Evolutionary conservation across 805 yeast species (phyloP).

Genomic region (Metschnikowia amazonensis): DNA sequence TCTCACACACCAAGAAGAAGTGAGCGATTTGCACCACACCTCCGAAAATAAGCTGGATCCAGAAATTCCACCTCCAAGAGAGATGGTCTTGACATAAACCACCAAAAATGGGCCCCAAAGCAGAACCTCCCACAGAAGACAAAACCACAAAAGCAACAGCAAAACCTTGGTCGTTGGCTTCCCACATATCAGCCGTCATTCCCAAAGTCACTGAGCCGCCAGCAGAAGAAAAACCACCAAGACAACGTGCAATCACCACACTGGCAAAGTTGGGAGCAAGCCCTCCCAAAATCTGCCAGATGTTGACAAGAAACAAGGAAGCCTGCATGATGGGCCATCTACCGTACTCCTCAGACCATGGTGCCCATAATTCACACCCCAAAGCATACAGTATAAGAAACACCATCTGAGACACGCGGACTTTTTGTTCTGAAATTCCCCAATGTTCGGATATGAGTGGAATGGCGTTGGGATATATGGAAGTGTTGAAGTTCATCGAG

Average conservation of each 20-base stretch:
- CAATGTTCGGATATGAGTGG: slow-evolving; percentile 23
- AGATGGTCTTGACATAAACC: slow-evolving; percentile 21
- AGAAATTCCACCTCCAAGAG: slow-evolving; percentile 25
- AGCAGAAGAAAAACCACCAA: slow-evolving; percentile 31
- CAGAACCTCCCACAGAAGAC: slow-evolving; percentile 31
- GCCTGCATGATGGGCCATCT: slow-evolving; percentile 33
- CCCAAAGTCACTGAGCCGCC: slow-evolving; percentile 35
- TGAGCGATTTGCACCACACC: slow-evolving; percentile 32
- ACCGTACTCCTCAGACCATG: slow-evolving; percentile 35
- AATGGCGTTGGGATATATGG: slow-evolving; percentile 29
- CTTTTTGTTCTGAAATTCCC: slow-evolving; percentile 22
- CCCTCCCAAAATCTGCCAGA: slow-evolving; percentile 33
- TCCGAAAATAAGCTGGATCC: slow-evolving; percentile 36
- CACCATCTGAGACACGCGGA: slow-evolving; percentile 27
- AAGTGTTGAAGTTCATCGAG: slow-evolving; percentile 41
- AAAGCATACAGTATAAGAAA: slow-evolving; percentile 30
- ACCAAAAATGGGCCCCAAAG: slow-evolving; percentile 30
- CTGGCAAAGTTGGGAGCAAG: slow-evolving; percentile 29
- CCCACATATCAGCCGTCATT: slow-evolving; percentile 35
- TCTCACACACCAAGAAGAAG: slow-evolving; percentile 33
- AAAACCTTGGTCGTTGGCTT: slow-evolving; percentile 28
- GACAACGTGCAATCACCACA: slow-evolving; percentile 23
- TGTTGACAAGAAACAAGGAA: slow-evolving; percentile 27
- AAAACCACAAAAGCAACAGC: slow-evolving; percentile 33
- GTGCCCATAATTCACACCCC: slow-evolving; percentile 36